phyloP scores from a whole-genome alignment of 2,329 filamentous ascomycete genomes.

The Alternaria infectoria region DNA sequence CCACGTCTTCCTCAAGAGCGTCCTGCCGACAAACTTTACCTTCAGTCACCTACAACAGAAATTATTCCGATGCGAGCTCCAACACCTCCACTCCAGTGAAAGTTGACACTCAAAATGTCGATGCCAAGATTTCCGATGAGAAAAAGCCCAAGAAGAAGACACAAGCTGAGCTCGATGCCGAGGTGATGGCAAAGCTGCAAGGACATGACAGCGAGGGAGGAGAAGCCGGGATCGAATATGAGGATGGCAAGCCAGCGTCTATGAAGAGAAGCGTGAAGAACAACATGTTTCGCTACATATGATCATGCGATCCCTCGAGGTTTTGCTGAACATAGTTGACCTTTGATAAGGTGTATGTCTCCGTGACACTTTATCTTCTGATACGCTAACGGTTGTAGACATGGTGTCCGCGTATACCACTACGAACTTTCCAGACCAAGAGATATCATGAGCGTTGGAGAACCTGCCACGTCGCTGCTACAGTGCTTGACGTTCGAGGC shows the following conservation, averaged over 20 bases:
- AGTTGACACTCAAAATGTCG: conserved; percentile 14
- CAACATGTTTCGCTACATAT: conserved; percentile 78
- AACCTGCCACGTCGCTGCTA: background rate
- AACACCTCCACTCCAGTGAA: background rate
- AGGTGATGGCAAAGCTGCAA: conserved; percentile 70
- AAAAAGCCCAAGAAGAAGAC: conserved; percentile 57
- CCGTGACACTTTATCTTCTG: background rate
- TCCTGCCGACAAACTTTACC: background rate
- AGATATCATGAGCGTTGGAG: background rate
- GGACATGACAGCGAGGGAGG: conserved; percentile 73
- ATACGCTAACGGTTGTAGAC: background rate
- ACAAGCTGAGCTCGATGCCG: conserved; percentile 68
- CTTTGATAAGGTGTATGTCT: background rate
- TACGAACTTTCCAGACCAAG: background rate
- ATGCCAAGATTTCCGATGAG: conserved; percentile 17
- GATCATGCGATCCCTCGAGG: background rate
- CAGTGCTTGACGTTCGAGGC: background rate
- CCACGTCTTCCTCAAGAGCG: background rate
- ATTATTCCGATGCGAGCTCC: conserved; percentile 8
- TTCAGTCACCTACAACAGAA: background rate
- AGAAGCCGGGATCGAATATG: conserved; percentile 73
- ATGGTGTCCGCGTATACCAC: background rate
- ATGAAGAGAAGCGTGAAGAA: conserved; percentile 77
- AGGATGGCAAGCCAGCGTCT: conserved; percentile 72
- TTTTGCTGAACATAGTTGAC: background rate